Evolutionary conservation across 163 green algal genomes (phyloP).

Genomic region (Prototheca cutis): DNA sequence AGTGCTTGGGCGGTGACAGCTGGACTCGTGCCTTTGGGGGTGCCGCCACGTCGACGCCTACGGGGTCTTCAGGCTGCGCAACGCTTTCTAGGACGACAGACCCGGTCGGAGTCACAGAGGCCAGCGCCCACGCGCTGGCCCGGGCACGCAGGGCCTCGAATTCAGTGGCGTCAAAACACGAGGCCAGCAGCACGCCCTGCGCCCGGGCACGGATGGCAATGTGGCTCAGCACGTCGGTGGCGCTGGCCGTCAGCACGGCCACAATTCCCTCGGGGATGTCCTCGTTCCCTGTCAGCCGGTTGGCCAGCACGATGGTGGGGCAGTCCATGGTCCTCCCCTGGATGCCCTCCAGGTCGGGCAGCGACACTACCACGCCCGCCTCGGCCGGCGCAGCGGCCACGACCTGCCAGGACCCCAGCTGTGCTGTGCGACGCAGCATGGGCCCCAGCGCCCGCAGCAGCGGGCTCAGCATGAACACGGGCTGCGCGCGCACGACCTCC

Average conservation of each 20-base stretch:
- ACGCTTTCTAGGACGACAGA: too few species aligned
- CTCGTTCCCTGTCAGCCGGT: conserved; percentile 70
- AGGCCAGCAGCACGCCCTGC: conserved; percentile 67
- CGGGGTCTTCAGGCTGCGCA: too few species aligned
- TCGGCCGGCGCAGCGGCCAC: conserved; percentile 20
- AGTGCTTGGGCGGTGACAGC: too few species aligned
- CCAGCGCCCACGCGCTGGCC: too few species aligned
- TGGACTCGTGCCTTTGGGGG: too few species aligned
- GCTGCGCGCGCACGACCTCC: conserved; percentile 76
- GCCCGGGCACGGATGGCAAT: conserved; percentile 78
- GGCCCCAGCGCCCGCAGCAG: conserved; percentile 55
- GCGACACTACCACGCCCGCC: conserved; percentile 17
- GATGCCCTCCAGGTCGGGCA: conserved; percentile 37
- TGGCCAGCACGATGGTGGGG: conserved; percentile 37
- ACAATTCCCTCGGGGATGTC: conserved; percentile 64
- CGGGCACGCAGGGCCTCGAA: conserved; percentile 19
- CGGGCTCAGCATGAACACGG: conserved; percentile 52
- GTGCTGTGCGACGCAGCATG: conserved; percentile 48
- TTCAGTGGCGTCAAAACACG: conserved; percentile 50
- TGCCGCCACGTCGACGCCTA: too few species aligned
- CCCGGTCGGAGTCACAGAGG: too few species aligned
- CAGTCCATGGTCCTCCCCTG: conserved; percentile 36
- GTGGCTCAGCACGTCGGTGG: conserved; percentile 76
- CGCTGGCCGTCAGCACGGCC: conserved; percentile 53
- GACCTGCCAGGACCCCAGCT: conserved; percentile 64